Conservation (phyloP, 371 early-diverging fungal genomes). For the Mucor plumbeus region DNA sequence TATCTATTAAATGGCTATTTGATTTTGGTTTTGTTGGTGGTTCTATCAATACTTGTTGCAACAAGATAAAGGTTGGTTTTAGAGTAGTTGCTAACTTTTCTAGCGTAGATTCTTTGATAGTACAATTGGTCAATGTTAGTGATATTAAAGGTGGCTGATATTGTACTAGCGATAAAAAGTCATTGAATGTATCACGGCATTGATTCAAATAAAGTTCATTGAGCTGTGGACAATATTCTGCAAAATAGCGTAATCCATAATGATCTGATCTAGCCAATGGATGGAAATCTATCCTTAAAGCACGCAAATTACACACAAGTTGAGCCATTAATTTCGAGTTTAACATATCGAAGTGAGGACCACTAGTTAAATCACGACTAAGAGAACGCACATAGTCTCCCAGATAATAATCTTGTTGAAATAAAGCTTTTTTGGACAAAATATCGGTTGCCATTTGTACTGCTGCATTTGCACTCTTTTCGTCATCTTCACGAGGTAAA, state of each 20-base stretch:
- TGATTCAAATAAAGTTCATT: slow-evolving; percentile 46
- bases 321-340: slow-evolving; percentile 49
- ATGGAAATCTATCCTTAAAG: slow-evolving; percentile 53
- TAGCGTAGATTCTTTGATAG: slow-evolving; percentile 41
- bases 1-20: slow-evolving; percentile 14
- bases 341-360: slow-evolving; percentile 42
- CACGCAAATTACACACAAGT: slow-evolving; percentile 42
- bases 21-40: slow-evolving; percentile 11
- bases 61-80: slow-evolving; percentile 27
- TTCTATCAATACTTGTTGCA: slow-evolving; percentile 46
- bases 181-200: slow-evolving; percentile 53
- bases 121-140: slow-evolving; percentile 44
- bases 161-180: slow-evolving; percentile 38
- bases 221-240: slow-evolving; percentile 41
- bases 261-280: slow-evolving; percentile 41
- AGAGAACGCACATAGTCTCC: slow-evolving; percentile 51
- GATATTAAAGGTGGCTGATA: slow-evolving; percentile 33
- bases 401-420: slow-evolving; percentile 27
- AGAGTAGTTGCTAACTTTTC: slow-evolving; percentile 19
- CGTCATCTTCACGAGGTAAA: slow-evolving; percentile 44
- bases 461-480: slow-evolving; percentile 20
- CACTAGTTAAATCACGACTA: slow-evolving; percentile 44
- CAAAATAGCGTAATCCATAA: slow-evolving; percentile 48
- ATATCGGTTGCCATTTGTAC: slow-evolving; percentile 49
- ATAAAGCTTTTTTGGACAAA: slow-evolving; percentile 32